Evolutionary conservation across 768 basidiomycete genomes (phyloP).

Genomic region (Suillus spraguei): DNA sequence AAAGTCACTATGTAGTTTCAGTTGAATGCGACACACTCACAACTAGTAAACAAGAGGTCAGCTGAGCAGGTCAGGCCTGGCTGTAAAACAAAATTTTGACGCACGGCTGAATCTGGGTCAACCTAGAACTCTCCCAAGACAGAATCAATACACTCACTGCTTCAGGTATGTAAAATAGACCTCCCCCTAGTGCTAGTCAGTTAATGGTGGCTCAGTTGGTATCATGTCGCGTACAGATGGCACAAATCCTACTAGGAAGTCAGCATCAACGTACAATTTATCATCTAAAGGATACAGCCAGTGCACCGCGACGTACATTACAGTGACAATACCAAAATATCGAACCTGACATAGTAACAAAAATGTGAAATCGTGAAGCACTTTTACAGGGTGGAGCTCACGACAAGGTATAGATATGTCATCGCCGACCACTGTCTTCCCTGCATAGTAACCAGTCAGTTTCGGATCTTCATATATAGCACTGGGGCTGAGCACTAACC

Average conservation of each 20-base stretch:
- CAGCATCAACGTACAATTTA: not conserved
- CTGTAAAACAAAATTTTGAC: not conserved
- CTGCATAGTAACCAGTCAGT: not conserved
- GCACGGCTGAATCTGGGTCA: not conserved
- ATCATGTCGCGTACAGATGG: not conserved
- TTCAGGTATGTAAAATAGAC: not conserved
- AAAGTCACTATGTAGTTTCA: not conserved
- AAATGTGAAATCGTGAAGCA: not conserved
- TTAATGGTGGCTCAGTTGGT: not conserved
- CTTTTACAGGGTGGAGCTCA: not conserved
- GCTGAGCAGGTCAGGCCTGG: not conserved
- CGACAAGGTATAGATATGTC: not conserved
- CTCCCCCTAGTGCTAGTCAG: not conserved
- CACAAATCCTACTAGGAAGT: not conserved
- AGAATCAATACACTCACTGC: not conserved
- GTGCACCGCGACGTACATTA: not conserved
- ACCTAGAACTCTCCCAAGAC: not conserved
- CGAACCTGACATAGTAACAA: not conserved
- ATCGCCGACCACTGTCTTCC: not conserved
- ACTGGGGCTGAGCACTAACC: not conserved
- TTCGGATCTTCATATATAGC: not conserved
- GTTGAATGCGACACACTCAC: not conserved
- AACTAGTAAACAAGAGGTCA: not conserved
- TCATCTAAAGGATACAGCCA: not conserved
- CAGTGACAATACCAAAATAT: not conserved